These are phyloP conservation scores for Arachis stenosperma DNA, from an alignment of 306 rosid genomes.

Conservation along the genomic window DNA sequence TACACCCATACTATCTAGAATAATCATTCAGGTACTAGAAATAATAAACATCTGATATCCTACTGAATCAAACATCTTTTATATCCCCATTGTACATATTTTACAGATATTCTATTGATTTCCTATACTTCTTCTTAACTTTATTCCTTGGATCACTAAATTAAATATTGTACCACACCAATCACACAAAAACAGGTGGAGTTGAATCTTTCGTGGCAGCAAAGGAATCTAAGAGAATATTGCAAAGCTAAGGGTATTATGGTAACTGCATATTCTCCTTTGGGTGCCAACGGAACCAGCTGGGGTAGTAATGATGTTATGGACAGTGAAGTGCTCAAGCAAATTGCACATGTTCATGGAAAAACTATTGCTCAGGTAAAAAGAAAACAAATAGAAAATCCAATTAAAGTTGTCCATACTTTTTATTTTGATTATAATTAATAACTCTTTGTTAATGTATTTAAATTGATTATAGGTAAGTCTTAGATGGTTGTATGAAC, in stretches of 20 bases:
- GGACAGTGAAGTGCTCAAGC: conserved; percentile 48
- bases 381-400: too few species aligned
- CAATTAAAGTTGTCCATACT: neutral
- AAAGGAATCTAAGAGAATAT: conserved; percentile 43
- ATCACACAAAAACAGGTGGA: conserved; percentile 41
- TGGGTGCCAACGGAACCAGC: conserved; percentile 45
- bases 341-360: conserved; percentile 47
- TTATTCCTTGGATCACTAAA: too few species aligned
- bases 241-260: conserved; percentile 47
- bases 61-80: too few species aligned
- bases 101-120: too few species aligned
- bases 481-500: conserved; percentile 53
- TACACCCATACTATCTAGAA: too few species aligned
- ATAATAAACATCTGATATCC: too few species aligned
- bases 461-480: neutral
- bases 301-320: conserved; percentile 45
- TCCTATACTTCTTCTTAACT: too few species aligned
- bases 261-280: conserved; percentile 51
- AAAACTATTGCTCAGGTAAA: conserved; percentile 50
- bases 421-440: too few species aligned
- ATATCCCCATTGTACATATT: too few species aligned
- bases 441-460: too few species aligned
- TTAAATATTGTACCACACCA: too few species aligned
- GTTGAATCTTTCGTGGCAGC: conserved; percentile 50
- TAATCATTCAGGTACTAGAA: too few species aligned